Conservation (phyloP, 2,329 filamentous ascomycete species). For the Sarocladium brachiariae region DNA sequence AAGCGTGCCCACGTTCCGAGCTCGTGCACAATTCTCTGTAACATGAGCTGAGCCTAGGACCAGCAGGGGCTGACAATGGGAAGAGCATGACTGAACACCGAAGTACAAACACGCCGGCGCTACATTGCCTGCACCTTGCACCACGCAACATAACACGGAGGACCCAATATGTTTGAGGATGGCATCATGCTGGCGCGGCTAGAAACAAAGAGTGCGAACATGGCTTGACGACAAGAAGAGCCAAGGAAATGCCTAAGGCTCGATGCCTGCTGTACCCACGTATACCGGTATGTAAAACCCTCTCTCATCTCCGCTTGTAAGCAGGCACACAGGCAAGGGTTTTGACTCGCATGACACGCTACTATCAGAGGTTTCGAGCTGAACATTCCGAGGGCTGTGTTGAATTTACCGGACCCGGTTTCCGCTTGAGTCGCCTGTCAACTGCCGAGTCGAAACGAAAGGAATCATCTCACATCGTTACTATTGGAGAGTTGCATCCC, state of each 20-base stretch:
- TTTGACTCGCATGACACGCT: background rate
- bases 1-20: too few relatives aligned
- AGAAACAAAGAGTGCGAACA: background rate
- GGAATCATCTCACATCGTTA: background rate
- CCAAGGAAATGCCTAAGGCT: too few relatives aligned
- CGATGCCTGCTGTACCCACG: too few relatives aligned
- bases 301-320: too few relatives aligned
- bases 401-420: too few relatives aligned
- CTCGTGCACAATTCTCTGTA: background rate
- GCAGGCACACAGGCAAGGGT: background rate
- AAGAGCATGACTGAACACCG: too few relatives aligned
- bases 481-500: background rate
- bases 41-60: constrained; percentile 3
- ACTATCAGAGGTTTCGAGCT: background rate
- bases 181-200: constrained; percentile 3
- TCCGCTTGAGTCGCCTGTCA: background rate
- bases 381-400: too few relatives aligned
- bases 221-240: too few relatives aligned
- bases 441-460: background rate
- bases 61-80: background rate
- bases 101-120: too few relatives aligned
- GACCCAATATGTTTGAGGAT: background rate
- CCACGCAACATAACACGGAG: background rate
- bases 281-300: too few relatives aligned
- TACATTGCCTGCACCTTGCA: too few relatives aligned